phyloP scores from a whole-genome alignment of 495 filamentous ascomycete species.

The Podospora appendiculata region DNA sequence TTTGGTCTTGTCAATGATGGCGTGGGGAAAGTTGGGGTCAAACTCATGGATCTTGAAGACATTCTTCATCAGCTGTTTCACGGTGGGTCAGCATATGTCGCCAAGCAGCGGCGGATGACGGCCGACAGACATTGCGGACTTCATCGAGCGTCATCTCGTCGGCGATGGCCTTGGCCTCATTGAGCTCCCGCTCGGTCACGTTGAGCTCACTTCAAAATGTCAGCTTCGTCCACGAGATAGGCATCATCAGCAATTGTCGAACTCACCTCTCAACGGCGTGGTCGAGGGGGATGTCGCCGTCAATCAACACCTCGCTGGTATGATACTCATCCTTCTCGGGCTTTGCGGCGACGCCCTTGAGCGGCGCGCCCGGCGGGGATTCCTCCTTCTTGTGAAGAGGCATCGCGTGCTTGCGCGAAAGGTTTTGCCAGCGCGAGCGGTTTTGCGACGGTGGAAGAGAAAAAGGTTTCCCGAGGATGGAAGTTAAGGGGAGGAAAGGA shows the following conservation, averaged over 20 bases:
- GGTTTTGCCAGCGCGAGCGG: too few species aligned
- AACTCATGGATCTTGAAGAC: slow-evolving; percentile 26
- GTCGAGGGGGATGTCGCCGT: not conserved
- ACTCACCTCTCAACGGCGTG: not conserved
- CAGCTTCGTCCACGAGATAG: not conserved
- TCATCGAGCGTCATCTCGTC: slow-evolving; percentile 18
- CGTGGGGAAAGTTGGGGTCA: slow-evolving; percentile 30
- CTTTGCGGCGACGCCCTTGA: not conserved
- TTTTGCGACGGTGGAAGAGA: too few species aligned
- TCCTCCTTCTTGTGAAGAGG: not conserved
- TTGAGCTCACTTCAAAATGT: slow-evolving; percentile 6
- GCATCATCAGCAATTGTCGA: not conserved
- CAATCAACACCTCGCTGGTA: not conserved
- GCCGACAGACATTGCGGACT: slow-evolving; percentile 1
- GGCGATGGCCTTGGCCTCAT: slow-evolving; percentile 18
- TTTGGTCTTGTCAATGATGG: slow-evolving; percentile 21
- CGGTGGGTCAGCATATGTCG: not conserved
- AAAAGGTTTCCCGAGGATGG: too few species aligned
- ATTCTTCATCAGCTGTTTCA: slow-evolving; percentile 18
- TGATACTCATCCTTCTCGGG: not conserved
- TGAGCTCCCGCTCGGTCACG: slow-evolving; percentile 18
- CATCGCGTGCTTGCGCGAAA: too few species aligned
- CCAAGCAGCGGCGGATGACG: not conserved
- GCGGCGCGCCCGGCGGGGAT: not conserved
- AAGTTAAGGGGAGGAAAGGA: too few species aligned